Conservation (phyloP, 441 rosid species). For the Populus hybrid region DNA sequence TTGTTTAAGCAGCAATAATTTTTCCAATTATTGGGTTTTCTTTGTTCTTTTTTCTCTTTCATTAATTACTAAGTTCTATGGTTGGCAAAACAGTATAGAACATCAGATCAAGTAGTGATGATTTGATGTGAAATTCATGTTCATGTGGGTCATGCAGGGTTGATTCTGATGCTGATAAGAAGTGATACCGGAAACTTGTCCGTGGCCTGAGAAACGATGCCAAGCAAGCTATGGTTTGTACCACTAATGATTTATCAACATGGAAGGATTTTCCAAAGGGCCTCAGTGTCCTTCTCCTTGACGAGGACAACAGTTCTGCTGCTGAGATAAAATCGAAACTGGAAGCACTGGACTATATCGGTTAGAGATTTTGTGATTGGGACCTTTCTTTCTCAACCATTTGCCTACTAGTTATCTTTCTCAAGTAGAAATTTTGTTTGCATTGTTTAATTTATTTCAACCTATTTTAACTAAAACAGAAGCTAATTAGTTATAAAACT, state of each 20-base stretch:
- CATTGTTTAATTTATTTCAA: conserved; percentile 9
- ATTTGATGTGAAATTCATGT: conserved; percentile 14
- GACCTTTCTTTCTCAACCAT: not conserved
- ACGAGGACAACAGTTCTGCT: conserved; percentile 50
- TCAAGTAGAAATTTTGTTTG: conserved; percentile 15
- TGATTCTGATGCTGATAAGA: conserved; percentile 24
- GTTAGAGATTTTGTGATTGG: conserved; percentile 41
- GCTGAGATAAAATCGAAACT: conserved; percentile 68
- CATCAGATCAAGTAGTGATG: not conserved
- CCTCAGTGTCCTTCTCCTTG: conserved; percentile 85
- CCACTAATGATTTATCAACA: conserved; percentile 71
- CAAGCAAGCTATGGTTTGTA: conserved; percentile 95
- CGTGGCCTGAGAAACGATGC: conserved; percentile 88
- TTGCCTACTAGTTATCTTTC: not conserved
- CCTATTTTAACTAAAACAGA: conserved; percentile 4
- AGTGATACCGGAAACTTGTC: conserved; percentile 31
- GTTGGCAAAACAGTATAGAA: not conserved
- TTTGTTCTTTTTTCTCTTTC: not conserved
- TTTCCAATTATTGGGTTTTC: not conserved
- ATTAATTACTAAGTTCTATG: not conserved
- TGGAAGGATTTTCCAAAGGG: conserved; percentile 98
- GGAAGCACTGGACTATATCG: conserved; percentile 84
- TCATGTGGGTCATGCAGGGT: conserved; percentile 33
- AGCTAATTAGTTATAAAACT: conserved; percentile 6
- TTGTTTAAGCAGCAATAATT: not conserved